phyloP scores from a whole-genome alignment of 208 protist species.

The Wallacemonas sp. region DNA sequence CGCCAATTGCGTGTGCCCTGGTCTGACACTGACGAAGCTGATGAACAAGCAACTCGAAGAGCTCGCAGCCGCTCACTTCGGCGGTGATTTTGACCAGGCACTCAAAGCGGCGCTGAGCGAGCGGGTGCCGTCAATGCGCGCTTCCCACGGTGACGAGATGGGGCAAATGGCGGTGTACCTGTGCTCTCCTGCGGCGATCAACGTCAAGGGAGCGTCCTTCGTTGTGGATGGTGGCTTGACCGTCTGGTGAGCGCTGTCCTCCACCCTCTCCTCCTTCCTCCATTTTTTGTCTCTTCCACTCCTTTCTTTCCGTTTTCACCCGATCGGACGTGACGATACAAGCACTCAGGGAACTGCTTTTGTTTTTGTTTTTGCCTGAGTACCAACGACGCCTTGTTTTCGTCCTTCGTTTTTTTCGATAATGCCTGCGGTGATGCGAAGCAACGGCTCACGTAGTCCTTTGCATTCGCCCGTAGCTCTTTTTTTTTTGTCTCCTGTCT shows the following conservation, averaged over 20 bases:
- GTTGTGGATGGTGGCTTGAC: not conserved
- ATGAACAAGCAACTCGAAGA: slow-evolving; percentile 37
- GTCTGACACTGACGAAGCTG: slow-evolving; percentile 40
- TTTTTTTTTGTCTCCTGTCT: slow-evolving; percentile 22
- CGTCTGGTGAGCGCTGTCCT: not conserved
- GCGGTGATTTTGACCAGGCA: slow-evolving; percentile 22
- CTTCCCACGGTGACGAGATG: slow-evolving; percentile 28
- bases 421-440: too few species aligned
- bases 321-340: too few species aligned
- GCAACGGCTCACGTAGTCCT: too few species aligned
- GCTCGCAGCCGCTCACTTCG: slow-evolving; percentile 13
- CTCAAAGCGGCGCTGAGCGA: slow-evolving; percentile 21
- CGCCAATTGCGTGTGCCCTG: slow-evolving; percentile 43
- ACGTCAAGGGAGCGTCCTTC: slow-evolving; percentile 1
- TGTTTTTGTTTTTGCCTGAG: too few species aligned
- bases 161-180: slow-evolving; percentile 42
- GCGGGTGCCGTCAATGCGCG: slow-evolving; percentile 30
- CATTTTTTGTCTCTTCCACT: not conserved
- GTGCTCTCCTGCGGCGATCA: slow-evolving; percentile 16
- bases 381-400: too few species aligned
- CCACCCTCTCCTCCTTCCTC: not conserved
- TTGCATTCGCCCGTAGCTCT: not conserved
- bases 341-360: too few species aligned
- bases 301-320: slow-evolving; percentile 13
- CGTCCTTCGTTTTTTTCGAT: slow-evolving; percentile 9